phyloP scores from a whole-genome alignment of 2,329 filamentous ascomycete species.

The Zymoseptoria ardabiliae region DNA sequence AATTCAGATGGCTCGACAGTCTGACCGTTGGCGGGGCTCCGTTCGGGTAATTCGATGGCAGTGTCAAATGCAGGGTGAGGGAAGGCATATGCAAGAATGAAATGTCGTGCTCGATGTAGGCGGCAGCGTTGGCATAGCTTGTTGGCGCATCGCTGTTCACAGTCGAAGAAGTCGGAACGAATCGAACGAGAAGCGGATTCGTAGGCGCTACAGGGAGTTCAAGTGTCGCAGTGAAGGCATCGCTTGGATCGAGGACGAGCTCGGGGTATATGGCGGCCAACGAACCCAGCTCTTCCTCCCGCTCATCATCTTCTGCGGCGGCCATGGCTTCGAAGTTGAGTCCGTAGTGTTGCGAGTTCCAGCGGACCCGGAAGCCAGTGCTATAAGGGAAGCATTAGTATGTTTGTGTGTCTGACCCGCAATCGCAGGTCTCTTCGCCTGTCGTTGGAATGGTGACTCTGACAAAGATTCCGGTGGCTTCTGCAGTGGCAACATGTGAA shows the following conservation, averaged over 20 bases:
- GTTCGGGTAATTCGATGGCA: constrained; percentile 52
- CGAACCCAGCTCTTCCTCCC: constrained; percentile 51
- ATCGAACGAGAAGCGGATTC: constrained; percentile 40
- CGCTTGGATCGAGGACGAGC: constrained; percentile 41
- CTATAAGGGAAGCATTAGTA: constrained; percentile 19
- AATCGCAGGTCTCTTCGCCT: neutral
- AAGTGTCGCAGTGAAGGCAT: constrained; percentile 45
- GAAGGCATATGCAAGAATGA: constrained; percentile 51
- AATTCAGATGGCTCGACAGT: constrained; percentile 44
- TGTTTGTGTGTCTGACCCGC: neutral
- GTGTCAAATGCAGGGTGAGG: constrained; percentile 44
- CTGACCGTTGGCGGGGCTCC: constrained; percentile 44
- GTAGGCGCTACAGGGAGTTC: constrained; percentile 50
- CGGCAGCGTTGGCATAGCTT: constrained; percentile 7
- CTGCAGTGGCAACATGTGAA: neutral
- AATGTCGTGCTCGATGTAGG: constrained; percentile 32
- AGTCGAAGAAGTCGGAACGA: constrained; percentile 13
- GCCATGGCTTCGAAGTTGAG: constrained; percentile 4
- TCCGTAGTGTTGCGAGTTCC: constrained; percentile 13
- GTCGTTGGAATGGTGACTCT: neutral
- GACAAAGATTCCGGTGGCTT: neutral
- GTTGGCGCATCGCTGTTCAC: neutral
- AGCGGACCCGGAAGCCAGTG: constrained; percentile 17
- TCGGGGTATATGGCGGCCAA: constrained; percentile 58
- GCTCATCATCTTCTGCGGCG: constrained; percentile 43